Conservation (phyloP, 2,329 filamentous ascomycete species). For the Phoma sp. region DNA sequence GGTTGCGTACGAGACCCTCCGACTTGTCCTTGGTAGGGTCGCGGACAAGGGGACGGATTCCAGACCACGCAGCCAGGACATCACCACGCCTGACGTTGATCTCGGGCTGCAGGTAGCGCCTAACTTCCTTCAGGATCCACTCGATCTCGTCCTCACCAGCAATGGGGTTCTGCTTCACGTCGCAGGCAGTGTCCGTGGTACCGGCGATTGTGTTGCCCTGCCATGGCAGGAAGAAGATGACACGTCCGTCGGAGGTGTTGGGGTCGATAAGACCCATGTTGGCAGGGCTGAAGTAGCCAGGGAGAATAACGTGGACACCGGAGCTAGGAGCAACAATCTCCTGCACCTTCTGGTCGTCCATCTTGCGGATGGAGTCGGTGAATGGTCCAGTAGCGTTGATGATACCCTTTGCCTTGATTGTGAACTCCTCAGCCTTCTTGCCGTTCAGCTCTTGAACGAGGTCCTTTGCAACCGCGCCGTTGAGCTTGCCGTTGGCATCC, state of each 20-base stretch:
- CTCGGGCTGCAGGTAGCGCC: slow-evolving; percentile 81
- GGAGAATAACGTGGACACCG: slow-evolving; percentile 85
- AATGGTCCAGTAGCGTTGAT: slow-evolving; percentile 92
- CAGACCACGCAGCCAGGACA: slow-evolving; percentile 89
- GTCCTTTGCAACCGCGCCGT: slow-evolving; percentile 77
- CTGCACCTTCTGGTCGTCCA: slow-evolving; percentile 75
- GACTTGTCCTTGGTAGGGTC: slow-evolving; percentile 87
- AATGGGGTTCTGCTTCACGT: slow-evolving; percentile 75
- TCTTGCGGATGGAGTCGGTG: slow-evolving; percentile 82
- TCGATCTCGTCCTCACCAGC: slow-evolving; percentile 85
- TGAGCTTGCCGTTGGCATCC: slow-evolving; percentile 74
- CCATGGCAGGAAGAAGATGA: slow-evolving; percentile 94
- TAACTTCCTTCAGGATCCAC: slow-evolving; percentile 86
- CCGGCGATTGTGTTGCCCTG: slow-evolving; percentile 92
- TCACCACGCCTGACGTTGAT: slow-evolving; percentile 86
- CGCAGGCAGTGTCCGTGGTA: slow-evolving; percentile 80
- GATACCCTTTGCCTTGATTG: slow-evolving; percentile 78
- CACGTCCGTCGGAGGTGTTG: slow-evolving; percentile 83
- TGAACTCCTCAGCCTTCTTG: slow-evolving; percentile 68
- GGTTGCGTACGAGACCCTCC: slow-evolving; percentile 86
- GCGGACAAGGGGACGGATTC: slow-evolving; percentile 84
- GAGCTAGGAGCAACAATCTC: slow-evolving; percentile 87
- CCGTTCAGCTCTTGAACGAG: slow-evolving; percentile 71
- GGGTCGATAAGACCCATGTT: slow-evolving; percentile 91
- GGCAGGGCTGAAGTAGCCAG: slow-evolving; percentile 83